Evolutionary conservation across 768 basidiomycete species (phyloP).

Genomic region (Agaricus sinodeliciosus): DNA sequence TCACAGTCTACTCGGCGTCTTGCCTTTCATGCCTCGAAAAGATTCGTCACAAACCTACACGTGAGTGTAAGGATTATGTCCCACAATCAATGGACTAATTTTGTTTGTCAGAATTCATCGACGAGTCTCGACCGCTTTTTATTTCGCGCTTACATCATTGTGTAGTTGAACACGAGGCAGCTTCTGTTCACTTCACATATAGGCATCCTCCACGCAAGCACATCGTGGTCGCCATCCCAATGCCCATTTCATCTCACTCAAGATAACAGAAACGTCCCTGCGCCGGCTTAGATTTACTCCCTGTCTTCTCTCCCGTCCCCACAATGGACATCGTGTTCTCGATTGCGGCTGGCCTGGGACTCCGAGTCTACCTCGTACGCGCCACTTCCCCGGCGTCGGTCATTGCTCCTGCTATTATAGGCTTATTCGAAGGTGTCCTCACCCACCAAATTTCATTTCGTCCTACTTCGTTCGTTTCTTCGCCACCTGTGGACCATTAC

Average conservation of each 20-base stretch:
- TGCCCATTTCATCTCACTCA: constrained; percentile 4
- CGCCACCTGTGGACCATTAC: constrained; percentile 29
- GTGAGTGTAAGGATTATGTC: no score
- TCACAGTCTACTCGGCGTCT: background rate
- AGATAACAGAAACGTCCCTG: constrained; percentile 7
- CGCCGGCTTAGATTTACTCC: background rate
- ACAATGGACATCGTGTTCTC: constrained; percentile 37
- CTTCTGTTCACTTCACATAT: background rate
- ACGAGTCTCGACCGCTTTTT: background rate
- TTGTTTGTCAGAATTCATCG: background rate
- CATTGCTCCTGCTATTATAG: constrained; percentile 29
- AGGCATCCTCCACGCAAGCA: constrained; percentile 2
- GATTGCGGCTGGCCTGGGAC: constrained; percentile 33
- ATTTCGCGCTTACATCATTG: no score
- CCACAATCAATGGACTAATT: no score
- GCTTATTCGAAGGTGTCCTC: constrained; percentile 37
- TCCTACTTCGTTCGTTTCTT: constrained; percentile 26
- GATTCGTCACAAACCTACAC: no score
- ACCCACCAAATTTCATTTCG: constrained; percentile 36
- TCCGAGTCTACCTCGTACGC: constrained; percentile 28
- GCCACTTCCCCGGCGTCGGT: constrained; percentile 20
- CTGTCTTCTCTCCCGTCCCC: background rate
- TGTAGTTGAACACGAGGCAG: background rate
- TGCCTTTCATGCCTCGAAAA: no score
- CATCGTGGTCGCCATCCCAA: constrained; percentile 5